Evolutionary conservation across 83 land plant species (phyloP), one percentile per base, ranked within the genome.

Genomic region (Diphasiastrum complanatum): DNA sequence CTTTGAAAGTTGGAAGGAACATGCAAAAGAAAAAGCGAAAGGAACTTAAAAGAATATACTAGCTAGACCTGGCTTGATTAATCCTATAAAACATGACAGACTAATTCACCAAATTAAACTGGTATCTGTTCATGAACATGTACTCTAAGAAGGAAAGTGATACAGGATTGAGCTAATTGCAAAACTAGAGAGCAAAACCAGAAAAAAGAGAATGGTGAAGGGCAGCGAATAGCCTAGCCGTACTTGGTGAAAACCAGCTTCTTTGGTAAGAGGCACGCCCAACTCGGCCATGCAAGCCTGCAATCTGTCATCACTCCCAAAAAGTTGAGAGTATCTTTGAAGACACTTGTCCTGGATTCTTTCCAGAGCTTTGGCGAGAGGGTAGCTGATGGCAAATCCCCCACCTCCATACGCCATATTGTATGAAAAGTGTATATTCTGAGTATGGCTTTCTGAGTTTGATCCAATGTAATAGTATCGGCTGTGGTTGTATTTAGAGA

Each of bases 191-290:
- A n/a, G n/a, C n/a, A n/a, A n/a, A n/a, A n/a, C n/a, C n/a, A n/a
- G n/a, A n/a, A n/a, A n/a, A n/a, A n/a, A n/a, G n/a, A n/a, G n/a
- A n/a, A n/a, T n/a, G n/a, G n/a, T n/a, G n/a, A n/a, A n/a, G n/a
- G n/a, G n/a, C n/a, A n/a, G n/a, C n/a, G n/a, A n/a, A n/a, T n/a
- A n/a, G n/a, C n/a, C n/a, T n/a, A n/a, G n/a, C n/a, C 45, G 6
- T 73, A 86, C 97, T 93, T 90, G 97, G 47, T 91, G 97, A 60
- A 91, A 91, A 0, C 97, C 97, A 2, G 64, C 80, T 37, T 91
- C 87, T 12, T 46, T 61, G 11, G 90, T 82, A 16, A 91, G 72
- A 0, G 85, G 81, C 1, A 87, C 77, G 2, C 97, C 97, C 12
- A 91, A 61, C 58, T 91, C 97, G 24, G 72, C 51, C 1, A 87